Percentiles rank a stretch among this genome's conserved stretches.
Conservation (phyloP, 495 filamentous ascomycete species). For the Daldinia bambusicola region DNA sequence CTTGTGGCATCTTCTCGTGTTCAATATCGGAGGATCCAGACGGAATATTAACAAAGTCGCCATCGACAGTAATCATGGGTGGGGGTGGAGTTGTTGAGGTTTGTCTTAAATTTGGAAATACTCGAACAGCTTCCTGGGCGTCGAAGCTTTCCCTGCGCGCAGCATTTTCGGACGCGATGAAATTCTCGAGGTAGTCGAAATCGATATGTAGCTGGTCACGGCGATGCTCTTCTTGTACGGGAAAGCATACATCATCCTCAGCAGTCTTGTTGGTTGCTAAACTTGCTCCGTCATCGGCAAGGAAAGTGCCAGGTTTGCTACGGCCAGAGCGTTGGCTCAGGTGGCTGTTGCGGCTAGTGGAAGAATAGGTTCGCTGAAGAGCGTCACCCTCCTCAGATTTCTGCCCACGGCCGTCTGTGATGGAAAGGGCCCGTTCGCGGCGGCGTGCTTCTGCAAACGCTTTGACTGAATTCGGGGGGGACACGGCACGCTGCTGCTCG, state of each 20-base stretch:
- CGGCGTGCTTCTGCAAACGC: slow-evolving; percentile 86
- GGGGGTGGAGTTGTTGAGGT: slow-evolving; percentile 28
- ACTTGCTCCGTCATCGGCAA: slow-evolving; percentile 59
- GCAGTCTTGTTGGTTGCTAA: slow-evolving; percentile 65
- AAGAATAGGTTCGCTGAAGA: slow-evolving; percentile 77
- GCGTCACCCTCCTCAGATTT: slow-evolving; percentile 68
- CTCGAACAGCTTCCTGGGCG: slow-evolving; percentile 52
- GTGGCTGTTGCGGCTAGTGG: slow-evolving; percentile 66
- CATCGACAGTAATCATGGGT: slow-evolving; percentile 57
- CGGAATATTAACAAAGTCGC: slow-evolving; percentile 60
- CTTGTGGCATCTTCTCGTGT: slow-evolving; percentile 48
- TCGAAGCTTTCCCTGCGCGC: slow-evolving; percentile 60
- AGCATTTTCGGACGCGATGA: slow-evolving; percentile 64
- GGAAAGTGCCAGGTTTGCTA: slow-evolving; percentile 58
- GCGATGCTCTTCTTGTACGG: slow-evolving; percentile 62
- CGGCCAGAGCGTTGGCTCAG: slow-evolving; percentile 45
- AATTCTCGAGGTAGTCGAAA: slow-evolving; percentile 88
- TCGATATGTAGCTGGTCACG: slow-evolving; percentile 71
- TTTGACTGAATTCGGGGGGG: slow-evolving; percentile 96
- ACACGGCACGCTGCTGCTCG: slow-evolving; percentile 69
- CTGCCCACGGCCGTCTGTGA: slow-evolving; percentile 53
- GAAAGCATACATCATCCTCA: slow-evolving; percentile 89
- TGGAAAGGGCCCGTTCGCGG: slow-evolving; percentile 65
- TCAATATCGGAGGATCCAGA: slow-evolving; percentile 49
- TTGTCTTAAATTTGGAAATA: slow-evolving; percentile 71